Evolutionary conservation across 805 yeast genomes (phyloP), one percentile per base, ranked within the genome.

Genomic region (Suhomyces prunicola): DNA sequence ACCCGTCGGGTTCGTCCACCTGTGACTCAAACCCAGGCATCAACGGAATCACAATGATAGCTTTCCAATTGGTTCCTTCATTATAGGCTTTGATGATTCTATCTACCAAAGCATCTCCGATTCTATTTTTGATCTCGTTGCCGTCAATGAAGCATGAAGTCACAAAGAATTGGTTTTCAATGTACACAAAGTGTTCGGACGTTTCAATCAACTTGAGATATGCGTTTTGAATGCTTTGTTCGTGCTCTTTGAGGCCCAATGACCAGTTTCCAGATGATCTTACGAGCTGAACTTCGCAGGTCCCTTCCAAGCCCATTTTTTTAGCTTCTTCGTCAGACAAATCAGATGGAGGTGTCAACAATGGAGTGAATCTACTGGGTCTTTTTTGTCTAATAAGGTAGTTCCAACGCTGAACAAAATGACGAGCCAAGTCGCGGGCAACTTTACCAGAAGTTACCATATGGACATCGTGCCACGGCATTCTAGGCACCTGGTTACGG

Each of bases 381-480:
- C 97, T 78, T 67, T 96, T 96, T 61, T 91, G 97, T 63, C 99
- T 82, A 49, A 96, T 69, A 40, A 94, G 76, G 65, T 90, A 94
- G 67, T 94, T 94, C 99, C 99, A 94, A 62, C 99, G 82, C 73
- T 94, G 99, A 12, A 91, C 96, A 70, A 96, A 94, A 68, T 94
- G 98, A 53, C 99, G 82, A 0, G 96, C 82, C 50, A 93, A 70
- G 68, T 94, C 99, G 54, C 97, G 80, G 0, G 98, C 99, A 3
- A 92, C 84, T 63, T 92, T 96, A 12, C 99, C 99, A 2, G 92
- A 83, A 1, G 96, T 85, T 72, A 91, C 84, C 96, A 92, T 94
- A 60, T 94, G 98, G 39, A 94, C 90, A 78, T 94, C 99, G 69
- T 94, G 99, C 99, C 99, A 94, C 8, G 99, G 99, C 99, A 94